Percentiles rank a stretch among this genome's conserved stretches.
Evolutionary conservation across 768 basidiomycete genomes (phyloP).

Genomic region (Trametes coccinea): DNA sequence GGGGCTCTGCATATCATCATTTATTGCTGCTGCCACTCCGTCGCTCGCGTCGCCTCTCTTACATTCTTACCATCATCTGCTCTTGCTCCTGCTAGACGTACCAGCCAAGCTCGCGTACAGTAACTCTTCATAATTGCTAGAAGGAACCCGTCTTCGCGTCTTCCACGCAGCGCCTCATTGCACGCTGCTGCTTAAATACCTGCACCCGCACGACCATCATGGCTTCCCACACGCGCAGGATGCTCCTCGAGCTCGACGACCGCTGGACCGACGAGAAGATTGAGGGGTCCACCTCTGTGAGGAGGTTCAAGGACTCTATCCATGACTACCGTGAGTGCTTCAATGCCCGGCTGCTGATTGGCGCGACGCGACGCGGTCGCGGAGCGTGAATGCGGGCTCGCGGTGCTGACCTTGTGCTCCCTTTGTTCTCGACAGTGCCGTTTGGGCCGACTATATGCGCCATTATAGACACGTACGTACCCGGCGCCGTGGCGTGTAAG

Average conservation of each 20-base stretch:
- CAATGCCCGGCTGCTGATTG: not conserved
- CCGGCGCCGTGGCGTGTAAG: not conserved
- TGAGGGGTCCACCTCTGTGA: conserved; percentile 7
- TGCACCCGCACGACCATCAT: not conserved
- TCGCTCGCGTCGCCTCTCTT: not conserved
- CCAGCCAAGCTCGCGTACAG: not conserved
- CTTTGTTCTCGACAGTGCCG: conserved; percentile 23
- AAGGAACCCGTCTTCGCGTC: not conserved
- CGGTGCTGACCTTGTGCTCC: not conserved
- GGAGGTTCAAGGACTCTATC: conserved; percentile 32
- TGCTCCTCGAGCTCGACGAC: conserved; percentile 23
- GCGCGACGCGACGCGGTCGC: not conserved
- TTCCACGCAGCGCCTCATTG: conserved; percentile 11
- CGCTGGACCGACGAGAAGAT: conserved; percentile 1
- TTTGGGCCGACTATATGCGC: conserved; percentile 42
- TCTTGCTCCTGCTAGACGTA: not conserved
- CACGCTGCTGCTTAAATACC: not conserved
- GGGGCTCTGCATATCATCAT: not conserved
- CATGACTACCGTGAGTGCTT: conserved; percentile 30
- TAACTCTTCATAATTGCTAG: not conserved
- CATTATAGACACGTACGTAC: conserved; percentile 70
- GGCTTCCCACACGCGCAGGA: conserved; percentile 7
- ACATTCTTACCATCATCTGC: not conserved
- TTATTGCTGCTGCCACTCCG: not conserved
- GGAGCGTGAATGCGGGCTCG: not conserved